Base-by-base conservation (phyloP, 148 eudicot species). In the Oxyria digyna region DNA sequence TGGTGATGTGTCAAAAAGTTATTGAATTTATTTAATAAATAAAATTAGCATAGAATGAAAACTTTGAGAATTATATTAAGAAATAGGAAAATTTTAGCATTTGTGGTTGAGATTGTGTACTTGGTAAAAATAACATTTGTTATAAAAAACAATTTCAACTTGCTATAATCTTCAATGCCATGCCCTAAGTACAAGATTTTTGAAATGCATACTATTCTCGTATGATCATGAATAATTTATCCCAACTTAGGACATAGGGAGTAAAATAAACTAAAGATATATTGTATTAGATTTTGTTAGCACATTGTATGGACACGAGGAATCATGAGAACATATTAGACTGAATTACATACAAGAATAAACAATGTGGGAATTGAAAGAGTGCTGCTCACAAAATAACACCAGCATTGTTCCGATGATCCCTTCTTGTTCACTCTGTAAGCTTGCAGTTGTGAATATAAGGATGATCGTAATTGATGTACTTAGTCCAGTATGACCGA, bases 391-490 rank as follows among this genome's bases (percentile, higher is more conserved):
- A 62, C 63, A 74, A 74, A 77, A 71, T 74, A 45, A 66, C 75
- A 75, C 50, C 27, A 38, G 48, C 24, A 57, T 57, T 37, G 41
- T 32, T 26, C 42, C 14, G 23, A 43, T 40, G 33, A 35, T 50
- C 49, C 49, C 64, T 38, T 10, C 10, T 33, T 71, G 23, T 55
- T 85, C 78, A 87, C 64, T 80, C 86, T 49, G 78, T 80, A 48
- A 89, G 77, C 32, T 86, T 85, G 91, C 97, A 90, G 73, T 75
- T 69, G 17, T 81, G 89, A 63, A 87, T 78, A 73, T 87, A 90
- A 27, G 89, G 90, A 69, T 91, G 96, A 62, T 87, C 89, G 64
- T 73, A 87, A 72, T 86, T 87, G 55, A 91, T 85, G 79, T 88
- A 88, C 76, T 85, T 88, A 15, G 87, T 80, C 97, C 97, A 88